Evolutionary conservation across 2,329 filamentous ascomycete species (phyloP).

Genomic region (Epichloe festucae): DNA sequence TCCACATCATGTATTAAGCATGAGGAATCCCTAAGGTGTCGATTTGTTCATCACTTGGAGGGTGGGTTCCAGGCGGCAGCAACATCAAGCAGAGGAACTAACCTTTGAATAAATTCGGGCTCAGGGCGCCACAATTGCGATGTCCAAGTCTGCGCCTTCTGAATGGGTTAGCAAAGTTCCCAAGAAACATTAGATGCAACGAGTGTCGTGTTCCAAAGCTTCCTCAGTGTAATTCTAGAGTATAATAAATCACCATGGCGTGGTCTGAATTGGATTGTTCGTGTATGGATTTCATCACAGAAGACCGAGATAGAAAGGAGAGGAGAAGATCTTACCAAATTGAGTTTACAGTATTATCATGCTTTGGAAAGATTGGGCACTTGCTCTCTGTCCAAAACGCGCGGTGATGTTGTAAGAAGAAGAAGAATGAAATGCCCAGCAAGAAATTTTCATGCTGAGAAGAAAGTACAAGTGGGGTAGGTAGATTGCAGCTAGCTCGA

Average conservation of each 20-base stretch:
- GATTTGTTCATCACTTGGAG: slow-evolving; percentile 46
- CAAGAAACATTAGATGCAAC: not conserved
- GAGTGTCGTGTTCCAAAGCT: slow-evolving; percentile 6
- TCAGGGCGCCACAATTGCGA: not conserved
- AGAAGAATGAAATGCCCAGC: not conserved
- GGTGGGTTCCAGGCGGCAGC: slow-evolving; percentile 5
- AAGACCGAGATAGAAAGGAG: slow-evolving; percentile 5
- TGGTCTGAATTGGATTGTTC: slow-evolving; percentile 55
- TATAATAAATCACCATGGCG: slow-evolving; percentile 38
- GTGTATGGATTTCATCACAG: slow-evolving; percentile 24
- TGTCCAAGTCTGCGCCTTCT: not conserved
- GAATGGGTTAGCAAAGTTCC: not conserved
- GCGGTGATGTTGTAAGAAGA: not conserved
- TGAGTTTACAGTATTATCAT: not conserved
- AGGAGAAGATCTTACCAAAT: slow-evolving; percentile 11
- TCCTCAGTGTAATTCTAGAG: slow-evolving; percentile 46
- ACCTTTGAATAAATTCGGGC: slow-evolving; percentile 28
- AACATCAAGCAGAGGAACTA: slow-evolving; percentile 14
- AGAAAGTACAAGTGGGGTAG: slow-evolving; percentile 1
- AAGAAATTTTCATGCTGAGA: slow-evolving; percentile 5
- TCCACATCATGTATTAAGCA: slow-evolving; percentile 54
- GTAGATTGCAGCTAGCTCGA: not conserved
- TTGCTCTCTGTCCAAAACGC: not conserved
- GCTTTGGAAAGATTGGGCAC: not conserved
- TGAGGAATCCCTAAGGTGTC: slow-evolving; percentile 55